Conservation (phyloP, 2,329 filamentous ascomycete species). For the Drechslerella stenobrocha region DNA sequence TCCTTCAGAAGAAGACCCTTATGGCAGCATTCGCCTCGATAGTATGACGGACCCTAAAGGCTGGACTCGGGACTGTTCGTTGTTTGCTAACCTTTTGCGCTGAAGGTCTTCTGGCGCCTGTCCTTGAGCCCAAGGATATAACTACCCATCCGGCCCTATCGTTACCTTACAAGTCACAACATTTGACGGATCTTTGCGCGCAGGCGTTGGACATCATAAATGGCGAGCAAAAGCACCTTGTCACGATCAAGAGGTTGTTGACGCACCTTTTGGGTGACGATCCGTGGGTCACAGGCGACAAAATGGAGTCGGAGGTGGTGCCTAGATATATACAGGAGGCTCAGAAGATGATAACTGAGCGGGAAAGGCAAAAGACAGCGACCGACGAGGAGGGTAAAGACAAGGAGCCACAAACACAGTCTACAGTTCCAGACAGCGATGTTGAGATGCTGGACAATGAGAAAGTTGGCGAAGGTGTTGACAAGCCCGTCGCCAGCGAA, state of each 20-base stretch:
- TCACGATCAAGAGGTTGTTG: slow-evolving; percentile 73
- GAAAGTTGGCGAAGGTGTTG: slow-evolving; percentile 3
- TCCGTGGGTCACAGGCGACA: slow-evolving; percentile 60
- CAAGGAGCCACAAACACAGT: slow-evolving; percentile 33
- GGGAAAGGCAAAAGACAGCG: slow-evolving; percentile 15
- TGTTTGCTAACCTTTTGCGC: slow-evolving; percentile 47
- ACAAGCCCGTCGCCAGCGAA: slow-evolving; percentile 10
- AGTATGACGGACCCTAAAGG: slow-evolving; percentile 59
- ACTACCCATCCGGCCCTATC: slow-evolving; percentile 74
- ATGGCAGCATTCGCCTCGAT: slow-evolving; percentile 71
- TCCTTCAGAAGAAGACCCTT: slow-evolving; percentile 71
- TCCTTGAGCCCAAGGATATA: slow-evolving; percentile 74
- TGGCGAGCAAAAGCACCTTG: slow-evolving; percentile 72
- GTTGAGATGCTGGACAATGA: slow-evolving; percentile 38
- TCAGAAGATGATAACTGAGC: slow-evolving; percentile 41
- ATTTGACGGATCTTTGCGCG: slow-evolving; percentile 70
- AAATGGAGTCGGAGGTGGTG: slow-evolving; percentile 57
- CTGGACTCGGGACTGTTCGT: not conserved
- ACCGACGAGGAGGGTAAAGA: slow-evolving; percentile 9
- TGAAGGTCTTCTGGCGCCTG: slow-evolving; percentile 71
- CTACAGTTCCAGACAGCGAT: slow-evolving; percentile 38
- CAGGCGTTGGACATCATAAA: slow-evolving; percentile 73
- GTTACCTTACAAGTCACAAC: slow-evolving; percentile 72
- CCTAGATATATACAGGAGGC: slow-evolving; percentile 51
- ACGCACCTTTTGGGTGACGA: slow-evolving; percentile 75